Evolutionary conservation across 371 early-diverging fungal genomes (phyloP).

Genomic region (Circinella umbellata): DNA sequence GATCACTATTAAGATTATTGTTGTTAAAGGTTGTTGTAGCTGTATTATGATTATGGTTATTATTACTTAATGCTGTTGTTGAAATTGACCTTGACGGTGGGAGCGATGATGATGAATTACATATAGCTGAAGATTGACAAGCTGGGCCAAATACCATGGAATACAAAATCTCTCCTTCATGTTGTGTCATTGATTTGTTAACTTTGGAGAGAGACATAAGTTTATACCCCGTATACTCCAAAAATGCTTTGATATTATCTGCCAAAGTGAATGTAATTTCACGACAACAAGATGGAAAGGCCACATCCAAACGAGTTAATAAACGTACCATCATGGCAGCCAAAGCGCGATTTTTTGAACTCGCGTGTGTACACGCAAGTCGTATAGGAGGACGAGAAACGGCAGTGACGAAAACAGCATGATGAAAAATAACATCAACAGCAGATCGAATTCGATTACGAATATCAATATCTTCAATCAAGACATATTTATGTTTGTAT

Average conservation of each 20-base stretch:
- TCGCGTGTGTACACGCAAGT: constrained; percentile 26
- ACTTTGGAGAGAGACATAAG: constrained; percentile 24
- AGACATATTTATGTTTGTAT: constrained; percentile 50
- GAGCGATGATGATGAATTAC: neutral
- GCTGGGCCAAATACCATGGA: constrained; percentile 21
- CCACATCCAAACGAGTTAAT: constrained; percentile 38
- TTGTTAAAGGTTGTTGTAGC: neutral
- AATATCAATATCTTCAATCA: constrained; percentile 54
- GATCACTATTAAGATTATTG: too few species aligned
- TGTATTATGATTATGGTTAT: too few species aligned
- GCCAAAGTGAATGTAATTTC: constrained; percentile 53
- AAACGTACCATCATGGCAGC: constrained; percentile 46
- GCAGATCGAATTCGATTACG: constrained; percentile 49
- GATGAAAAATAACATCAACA: constrained; percentile 52
- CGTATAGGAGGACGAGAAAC: constrained; percentile 29
- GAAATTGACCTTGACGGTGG: constrained; percentile 11
- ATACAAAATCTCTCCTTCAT: constrained; percentile 4
- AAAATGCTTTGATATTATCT: constrained; percentile 53
- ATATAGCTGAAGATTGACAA: constrained; percentile 10
- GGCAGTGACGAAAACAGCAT: constrained; percentile 50
- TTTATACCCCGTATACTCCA: constrained; percentile 53
- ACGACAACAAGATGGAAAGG: constrained; percentile 44
- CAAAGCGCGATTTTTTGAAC: constrained; percentile 32
- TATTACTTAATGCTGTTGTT: constrained; percentile 2
- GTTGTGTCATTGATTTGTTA: constrained; percentile 11